These are phyloP conservation scores for Podila minutissima DNA, from an alignment of 192 early-diverging fungal species.

Conservation along the genomic window DNA sequence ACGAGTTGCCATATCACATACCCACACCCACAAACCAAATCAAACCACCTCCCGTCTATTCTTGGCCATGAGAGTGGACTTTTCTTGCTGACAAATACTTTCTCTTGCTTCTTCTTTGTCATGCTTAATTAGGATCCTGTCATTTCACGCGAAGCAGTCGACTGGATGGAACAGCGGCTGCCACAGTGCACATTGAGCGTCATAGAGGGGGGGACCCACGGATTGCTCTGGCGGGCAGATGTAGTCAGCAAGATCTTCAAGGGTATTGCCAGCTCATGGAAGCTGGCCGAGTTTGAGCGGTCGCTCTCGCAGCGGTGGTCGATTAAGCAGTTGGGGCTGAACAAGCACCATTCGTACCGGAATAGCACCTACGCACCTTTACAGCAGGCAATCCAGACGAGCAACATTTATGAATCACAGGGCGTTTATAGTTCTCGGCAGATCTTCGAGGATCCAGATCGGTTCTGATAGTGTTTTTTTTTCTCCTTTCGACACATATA, in stretches of 20 bases:
- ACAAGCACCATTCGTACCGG: constrained; percentile 44
- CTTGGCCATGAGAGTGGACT: not conserved
- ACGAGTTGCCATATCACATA: not conserved
- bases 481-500: constrained; percentile 3
- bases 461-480: constrained; percentile 15
- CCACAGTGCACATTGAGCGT: constrained; percentile 55
- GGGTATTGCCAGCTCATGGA: constrained; percentile 50
- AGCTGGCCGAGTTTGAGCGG: constrained; percentile 49
- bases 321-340: constrained; percentile 43
- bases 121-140: constrained; percentile 30
- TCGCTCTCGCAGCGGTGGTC: constrained; percentile 48
- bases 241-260: constrained; percentile 55
- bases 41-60: not conserved
- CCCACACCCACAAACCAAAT: too few species aligned
- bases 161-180: constrained; percentile 55
- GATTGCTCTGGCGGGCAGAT: constrained; percentile 50
- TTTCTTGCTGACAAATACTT: constrained; percentile 3
- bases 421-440: constrained; percentile 34
- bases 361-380: constrained; percentile 29
- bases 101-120: not conserved
- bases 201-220: constrained; percentile 55
- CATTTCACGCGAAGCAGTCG: constrained; percentile 51
- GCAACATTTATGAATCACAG: constrained; percentile 45
- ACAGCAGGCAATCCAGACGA: constrained; percentile 49
- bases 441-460: constrained; percentile 48